Conservation (phyloP, 352 stramenopile species). For the Phytopythium litorale region DNA sequence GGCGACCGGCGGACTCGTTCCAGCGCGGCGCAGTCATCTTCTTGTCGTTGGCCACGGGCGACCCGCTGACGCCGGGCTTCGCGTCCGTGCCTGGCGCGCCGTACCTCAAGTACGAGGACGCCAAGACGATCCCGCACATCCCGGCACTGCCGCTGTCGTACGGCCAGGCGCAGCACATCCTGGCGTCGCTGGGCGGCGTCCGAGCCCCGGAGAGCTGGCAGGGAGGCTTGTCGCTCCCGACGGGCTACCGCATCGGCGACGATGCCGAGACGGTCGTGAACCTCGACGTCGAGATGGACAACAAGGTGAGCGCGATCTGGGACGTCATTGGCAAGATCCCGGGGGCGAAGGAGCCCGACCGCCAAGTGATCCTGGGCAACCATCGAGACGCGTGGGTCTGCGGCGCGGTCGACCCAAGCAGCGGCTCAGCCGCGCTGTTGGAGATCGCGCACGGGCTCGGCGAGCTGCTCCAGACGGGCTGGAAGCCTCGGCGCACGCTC, state of each 20-base stretch:
- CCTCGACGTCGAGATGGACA: slow-evolving; percentile 69
- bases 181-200: slow-evolving; percentile 49
- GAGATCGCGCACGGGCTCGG: slow-evolving; percentile 73
- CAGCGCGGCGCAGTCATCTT: slow-evolving; percentile 68
- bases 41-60: slow-evolving; percentile 51
- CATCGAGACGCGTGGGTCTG: slow-evolving; percentile 90
- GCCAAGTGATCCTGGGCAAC: slow-evolving; percentile 79
- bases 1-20: slow-evolving; percentile 44
- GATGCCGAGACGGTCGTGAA: slow-evolving; percentile 43
- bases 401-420: slow-evolving; percentile 79
- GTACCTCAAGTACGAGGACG: slow-evolving; percentile 37
- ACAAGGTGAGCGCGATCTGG: slow-evolving; percentile 69
- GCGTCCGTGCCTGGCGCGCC: slow-evolving; percentile 33
- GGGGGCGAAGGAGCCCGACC: slow-evolving; percentile 35
- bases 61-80: slow-evolving; percentile 40
- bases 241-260: slow-evolving; percentile 64
- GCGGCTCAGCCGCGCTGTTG: slow-evolving; percentile 67
- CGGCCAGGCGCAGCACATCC: slow-evolving; percentile 61
- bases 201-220: slow-evolving; percentile 46
- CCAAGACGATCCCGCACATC: slow-evolving; percentile 59
- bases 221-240: slow-evolving; percentile 41
- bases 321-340: slow-evolving; percentile 85
- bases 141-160: slow-evolving; percentile 65
- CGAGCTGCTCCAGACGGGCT: slow-evolving; percentile 51
- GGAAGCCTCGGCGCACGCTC: slow-evolving; percentile 58